Conservation (phyloP, 176 grass and related monocot genomes). For the Tuctoria greenei region DNA sequence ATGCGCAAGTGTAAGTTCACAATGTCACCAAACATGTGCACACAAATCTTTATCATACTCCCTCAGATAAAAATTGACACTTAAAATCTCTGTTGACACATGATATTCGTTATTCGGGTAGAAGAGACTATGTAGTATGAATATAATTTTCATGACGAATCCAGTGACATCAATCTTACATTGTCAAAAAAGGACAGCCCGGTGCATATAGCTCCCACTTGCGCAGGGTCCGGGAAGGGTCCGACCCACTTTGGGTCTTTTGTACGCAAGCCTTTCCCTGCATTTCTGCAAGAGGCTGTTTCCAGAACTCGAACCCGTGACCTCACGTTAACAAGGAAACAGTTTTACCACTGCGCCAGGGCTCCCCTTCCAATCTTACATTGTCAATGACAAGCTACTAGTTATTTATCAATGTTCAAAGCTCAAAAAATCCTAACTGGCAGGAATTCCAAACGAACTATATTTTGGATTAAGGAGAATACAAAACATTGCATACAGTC, state of each 20-base stretch:
- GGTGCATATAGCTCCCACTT: too few species aligned
- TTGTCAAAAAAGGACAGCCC: too few species aligned
- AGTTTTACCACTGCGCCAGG: too few species aligned
- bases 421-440: not conserved
- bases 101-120: not conserved
- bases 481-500: conserved; percentile 5
- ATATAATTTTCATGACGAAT: not conserved
- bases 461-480: not conserved
- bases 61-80: too few species aligned
- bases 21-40: not conserved
- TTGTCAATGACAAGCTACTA: not conserved
- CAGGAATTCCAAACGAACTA: not conserved
- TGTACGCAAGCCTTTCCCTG: too few species aligned
- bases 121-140: not conserved
- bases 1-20: not conserved
- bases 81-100: not conserved
- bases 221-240: too few species aligned
- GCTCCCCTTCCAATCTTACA: not conserved
- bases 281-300: too few species aligned
- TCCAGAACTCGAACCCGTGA: too few species aligned
- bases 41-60: not conserved
- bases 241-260: too few species aligned
- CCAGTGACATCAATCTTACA: not conserved
- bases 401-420: not conserved
- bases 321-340: too few species aligned